phyloP scores from a whole-genome alignment of 768 basidiomycete species.

The Rubroboletus satanas region DNA sequence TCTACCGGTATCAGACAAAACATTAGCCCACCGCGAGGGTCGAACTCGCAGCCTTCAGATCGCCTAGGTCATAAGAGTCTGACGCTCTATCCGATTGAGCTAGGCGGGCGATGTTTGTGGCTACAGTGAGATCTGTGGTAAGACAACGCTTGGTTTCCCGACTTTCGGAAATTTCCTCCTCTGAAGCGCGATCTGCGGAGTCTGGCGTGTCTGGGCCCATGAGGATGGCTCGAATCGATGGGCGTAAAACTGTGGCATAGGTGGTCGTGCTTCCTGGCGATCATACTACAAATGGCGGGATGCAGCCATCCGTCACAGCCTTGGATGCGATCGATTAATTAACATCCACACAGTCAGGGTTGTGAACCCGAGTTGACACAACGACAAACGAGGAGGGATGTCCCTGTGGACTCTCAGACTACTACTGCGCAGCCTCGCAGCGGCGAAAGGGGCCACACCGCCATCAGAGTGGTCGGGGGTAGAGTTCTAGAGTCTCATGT shows the following conservation, averaged over 20 bases:
- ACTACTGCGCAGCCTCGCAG: not conserved
- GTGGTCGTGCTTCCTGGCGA: slow-evolving; percentile 9
- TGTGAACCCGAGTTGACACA: slow-evolving; percentile 13
- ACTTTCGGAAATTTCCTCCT: not conserved
- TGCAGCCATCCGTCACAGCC: slow-evolving; percentile 15
- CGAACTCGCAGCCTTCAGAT: slow-evolving; percentile 64
- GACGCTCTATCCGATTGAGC: slow-evolving; percentile 68
- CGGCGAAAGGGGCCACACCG: not conserved
- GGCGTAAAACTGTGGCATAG: slow-evolving; percentile 27
- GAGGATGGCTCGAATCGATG: slow-evolving; percentile 6
- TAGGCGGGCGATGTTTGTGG: slow-evolving; percentile 43
- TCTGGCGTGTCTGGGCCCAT: not conserved
- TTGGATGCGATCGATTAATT: slow-evolving; percentile 18
- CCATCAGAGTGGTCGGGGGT: slow-evolving; percentile 3
- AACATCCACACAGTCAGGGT: slow-evolving; percentile 13
- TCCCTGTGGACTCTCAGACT: not conserved
- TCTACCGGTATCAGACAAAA: slow-evolving; percentile 7
- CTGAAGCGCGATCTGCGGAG: not conserved
- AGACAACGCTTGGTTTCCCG: not conserved
- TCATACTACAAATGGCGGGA: slow-evolving; percentile 10
- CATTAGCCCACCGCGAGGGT: slow-evolving; percentile 59
- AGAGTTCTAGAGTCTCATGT: not conserved
- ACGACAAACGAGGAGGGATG: not conserved
- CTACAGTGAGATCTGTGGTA: no score
- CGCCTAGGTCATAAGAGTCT: slow-evolving; percentile 50